A percentile compares a stretch with the other conserved stretches of the same genome.
phyloP scores from a whole-genome alignment of 352 stramenopile species.

The Phytophthora capsici region DNA sequence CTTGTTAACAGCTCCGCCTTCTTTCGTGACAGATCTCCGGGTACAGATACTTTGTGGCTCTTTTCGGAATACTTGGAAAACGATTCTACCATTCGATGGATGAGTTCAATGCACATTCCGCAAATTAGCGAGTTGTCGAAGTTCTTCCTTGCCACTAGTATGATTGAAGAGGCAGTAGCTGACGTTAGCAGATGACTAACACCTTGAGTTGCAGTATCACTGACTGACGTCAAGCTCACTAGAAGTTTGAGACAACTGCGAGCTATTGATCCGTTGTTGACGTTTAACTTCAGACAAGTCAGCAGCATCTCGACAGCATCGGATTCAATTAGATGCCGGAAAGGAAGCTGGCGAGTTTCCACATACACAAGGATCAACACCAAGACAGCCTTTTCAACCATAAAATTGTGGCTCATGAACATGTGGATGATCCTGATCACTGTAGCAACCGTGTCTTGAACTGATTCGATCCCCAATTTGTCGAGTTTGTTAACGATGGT shows the following conservation, averaged over 20 bases:
- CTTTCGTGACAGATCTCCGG: neutral
- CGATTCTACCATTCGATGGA: constrained; percentile 21
- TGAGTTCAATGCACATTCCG: constrained; percentile 22
- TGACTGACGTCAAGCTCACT: neutral
- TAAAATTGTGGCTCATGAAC: constrained; percentile 35
- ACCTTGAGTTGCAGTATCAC: constrained; percentile 10
- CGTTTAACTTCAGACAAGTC: constrained; percentile 27
- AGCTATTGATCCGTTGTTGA: constrained; percentile 25
- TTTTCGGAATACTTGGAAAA: constrained; percentile 5
- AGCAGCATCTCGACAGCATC: constrained; percentile 24
- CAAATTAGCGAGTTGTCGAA: constrained; percentile 18
- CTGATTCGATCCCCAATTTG: constrained; percentile 8
- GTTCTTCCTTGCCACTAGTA: constrained; percentile 22
- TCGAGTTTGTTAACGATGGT: constrained; percentile 16
- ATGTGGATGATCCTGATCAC: constrained; percentile 20
- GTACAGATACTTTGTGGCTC: neutral
- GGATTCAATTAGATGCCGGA: constrained; percentile 22
- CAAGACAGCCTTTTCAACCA: constrained; percentile 22
- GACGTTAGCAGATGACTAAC: constrained; percentile 14
- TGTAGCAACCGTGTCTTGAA: constrained; percentile 5
- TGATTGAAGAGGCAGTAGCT: constrained; percentile 8
- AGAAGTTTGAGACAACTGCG: constrained; percentile 18
- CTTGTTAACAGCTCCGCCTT: constrained; percentile 28
- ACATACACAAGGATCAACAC: constrained; percentile 20
- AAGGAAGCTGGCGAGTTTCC: constrained; percentile 15